Conservation (phyloP, 495 filamentous ascomycete genomes). For the Aspergillus ellipticus region DNA sequence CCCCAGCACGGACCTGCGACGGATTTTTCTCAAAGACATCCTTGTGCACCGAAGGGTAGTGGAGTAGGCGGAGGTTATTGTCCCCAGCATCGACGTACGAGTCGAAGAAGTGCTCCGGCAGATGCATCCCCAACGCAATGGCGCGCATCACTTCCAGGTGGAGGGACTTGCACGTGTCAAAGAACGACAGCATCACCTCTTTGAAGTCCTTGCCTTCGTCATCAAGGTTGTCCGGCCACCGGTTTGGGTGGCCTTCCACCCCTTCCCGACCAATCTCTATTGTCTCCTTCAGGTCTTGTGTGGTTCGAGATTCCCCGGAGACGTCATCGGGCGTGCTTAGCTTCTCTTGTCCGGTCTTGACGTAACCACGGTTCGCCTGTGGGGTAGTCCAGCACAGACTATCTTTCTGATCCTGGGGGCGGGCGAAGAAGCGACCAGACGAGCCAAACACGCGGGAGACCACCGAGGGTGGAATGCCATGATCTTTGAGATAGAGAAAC, state of each 20-base stretch:
- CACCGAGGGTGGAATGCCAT: constrained; percentile 60
- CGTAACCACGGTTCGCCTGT: constrained; percentile 75
- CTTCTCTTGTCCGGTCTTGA: constrained; percentile 73
- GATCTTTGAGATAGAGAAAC: constrained; percentile 86
- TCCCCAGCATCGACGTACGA: constrained; percentile 67
- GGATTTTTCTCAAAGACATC: constrained; percentile 68
- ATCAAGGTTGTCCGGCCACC: constrained; percentile 68
- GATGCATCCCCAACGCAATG: constrained; percentile 78
- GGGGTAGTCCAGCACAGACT: constrained; percentile 66
- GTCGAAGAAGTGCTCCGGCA: constrained; percentile 76
- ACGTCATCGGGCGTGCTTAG: constrained; percentile 56
- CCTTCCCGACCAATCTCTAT: constrained; percentile 80
- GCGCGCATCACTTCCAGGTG: constrained; percentile 82
- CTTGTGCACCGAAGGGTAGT: constrained; percentile 72
- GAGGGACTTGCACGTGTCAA: constrained; percentile 64
- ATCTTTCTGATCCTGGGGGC: constrained; percentile 68
- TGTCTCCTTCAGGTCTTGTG: constrained; percentile 78
- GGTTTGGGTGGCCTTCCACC: constrained; percentile 65
- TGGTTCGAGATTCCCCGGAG: constrained; percentile 52
- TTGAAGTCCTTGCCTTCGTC: constrained; percentile 65
- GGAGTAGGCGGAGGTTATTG: constrained; percentile 83
- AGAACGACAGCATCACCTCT: constrained; percentile 68
- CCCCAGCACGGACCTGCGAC: constrained; percentile 75
- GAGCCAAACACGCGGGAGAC: constrained; percentile 61
- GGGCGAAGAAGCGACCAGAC: constrained; percentile 74